Evolutionary conservation across 139 green algal genomes (phyloP).

Genomic region (Chlamydomonas sp.): DNA sequence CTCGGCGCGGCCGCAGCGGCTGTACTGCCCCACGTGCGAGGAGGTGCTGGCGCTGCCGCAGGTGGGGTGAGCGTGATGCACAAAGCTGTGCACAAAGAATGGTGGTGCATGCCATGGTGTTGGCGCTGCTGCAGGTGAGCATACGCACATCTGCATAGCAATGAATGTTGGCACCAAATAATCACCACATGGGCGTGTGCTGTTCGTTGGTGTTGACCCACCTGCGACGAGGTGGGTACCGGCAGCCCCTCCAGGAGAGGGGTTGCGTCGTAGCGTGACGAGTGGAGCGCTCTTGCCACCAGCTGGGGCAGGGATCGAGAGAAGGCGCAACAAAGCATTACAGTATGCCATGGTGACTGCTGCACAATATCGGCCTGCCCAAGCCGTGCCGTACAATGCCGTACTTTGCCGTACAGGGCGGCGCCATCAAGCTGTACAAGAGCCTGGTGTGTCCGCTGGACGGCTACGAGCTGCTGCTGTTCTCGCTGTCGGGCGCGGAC

Average conservation of each 20-base stretch:
- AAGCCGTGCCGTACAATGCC: too few species aligned
- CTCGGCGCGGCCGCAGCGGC: conserved; percentile 69
- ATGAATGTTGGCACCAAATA: too few species aligned
- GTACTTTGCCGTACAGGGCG: conserved; percentile 46
- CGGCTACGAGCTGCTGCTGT: conserved; percentile 92
- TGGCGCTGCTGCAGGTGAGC: not conserved
- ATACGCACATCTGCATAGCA: too few species aligned
- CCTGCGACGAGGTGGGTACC: too few species aligned
- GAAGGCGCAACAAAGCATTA: not conserved
- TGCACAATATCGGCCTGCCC: not conserved
- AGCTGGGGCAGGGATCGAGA: too few species aligned
- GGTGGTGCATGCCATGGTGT: not conserved
- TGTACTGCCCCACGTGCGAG: conserved; percentile 93
- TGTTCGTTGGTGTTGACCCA: too few species aligned
- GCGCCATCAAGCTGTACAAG: conserved; percentile 89
- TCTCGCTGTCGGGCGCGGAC: conserved; percentile 78
- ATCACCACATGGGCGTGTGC: too few species aligned
- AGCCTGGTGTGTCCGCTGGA: conserved; percentile 82
- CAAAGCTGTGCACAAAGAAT: conserved; percentile 24
- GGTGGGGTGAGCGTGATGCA: conserved; percentile 18
- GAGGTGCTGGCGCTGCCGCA: conserved; percentile 86
- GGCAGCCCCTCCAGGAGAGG: too few species aligned
- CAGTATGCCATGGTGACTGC: not conserved
- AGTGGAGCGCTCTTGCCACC: too few species aligned
- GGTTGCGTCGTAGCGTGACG: too few species aligned